Conservation (phyloP, 202 grass and related monocot genomes). For the Schoenoplectus triqueter region DNA sequence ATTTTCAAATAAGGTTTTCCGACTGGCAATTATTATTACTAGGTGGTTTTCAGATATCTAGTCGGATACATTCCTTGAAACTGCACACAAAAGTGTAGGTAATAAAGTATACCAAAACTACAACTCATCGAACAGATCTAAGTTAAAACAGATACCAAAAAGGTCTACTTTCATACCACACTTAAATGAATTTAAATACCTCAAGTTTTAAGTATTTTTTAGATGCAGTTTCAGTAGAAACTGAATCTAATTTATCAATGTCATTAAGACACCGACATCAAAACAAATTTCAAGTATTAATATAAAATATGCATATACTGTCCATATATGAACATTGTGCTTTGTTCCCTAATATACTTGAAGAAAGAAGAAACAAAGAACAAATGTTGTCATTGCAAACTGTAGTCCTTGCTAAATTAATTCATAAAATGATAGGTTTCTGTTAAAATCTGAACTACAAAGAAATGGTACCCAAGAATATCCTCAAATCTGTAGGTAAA, state of each 20-base stretch:
- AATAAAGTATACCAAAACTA: neutral
- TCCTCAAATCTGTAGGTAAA: neutral
- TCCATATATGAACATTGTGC: neutral
- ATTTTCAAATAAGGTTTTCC: neutral
- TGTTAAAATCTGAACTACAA: conserved; percentile 6
- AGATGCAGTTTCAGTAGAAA: neutral
- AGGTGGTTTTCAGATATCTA: conserved; percentile 13
- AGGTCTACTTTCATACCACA: neutral
- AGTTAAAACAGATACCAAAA: neutral
- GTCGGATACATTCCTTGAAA: neutral
- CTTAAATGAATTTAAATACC: neutral
- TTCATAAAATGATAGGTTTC: neutral
- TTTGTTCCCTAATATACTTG: neutral
- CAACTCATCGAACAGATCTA: neutral
- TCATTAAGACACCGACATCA: neutral
- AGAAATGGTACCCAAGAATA: neutral
- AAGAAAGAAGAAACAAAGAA: neutral
- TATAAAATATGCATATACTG: neutral
- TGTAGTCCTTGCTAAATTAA: neutral
- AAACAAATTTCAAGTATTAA: neutral
- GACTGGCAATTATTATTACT: neutral
- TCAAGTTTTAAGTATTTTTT: neutral
- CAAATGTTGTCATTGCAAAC: neutral
- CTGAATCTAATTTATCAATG: neutral
- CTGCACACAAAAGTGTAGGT: neutral